Percentiles rank a stretch among this genome's conserved stretches.
Conservation (phyloP, 2,329 filamentous ascomycete genomes). For the Aphanocladium album region DNA sequence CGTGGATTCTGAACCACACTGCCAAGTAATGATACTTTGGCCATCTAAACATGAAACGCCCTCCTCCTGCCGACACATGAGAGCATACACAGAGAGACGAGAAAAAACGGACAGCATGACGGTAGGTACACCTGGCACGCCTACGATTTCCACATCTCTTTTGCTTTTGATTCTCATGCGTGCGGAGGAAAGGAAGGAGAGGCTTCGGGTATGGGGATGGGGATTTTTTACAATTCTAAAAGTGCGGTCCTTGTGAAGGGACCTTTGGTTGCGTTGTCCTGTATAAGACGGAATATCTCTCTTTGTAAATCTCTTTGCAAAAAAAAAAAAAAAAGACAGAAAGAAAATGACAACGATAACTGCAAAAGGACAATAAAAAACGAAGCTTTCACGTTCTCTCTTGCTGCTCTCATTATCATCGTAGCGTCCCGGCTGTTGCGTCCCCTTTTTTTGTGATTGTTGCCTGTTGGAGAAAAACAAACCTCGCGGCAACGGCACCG, state of each 20-base stretch:
- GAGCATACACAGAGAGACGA: neutral
- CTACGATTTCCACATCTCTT: neutral
- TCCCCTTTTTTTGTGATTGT: neutral
- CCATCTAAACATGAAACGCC: neutral
- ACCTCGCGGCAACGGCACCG: neutral
- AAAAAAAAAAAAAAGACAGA: neutral
- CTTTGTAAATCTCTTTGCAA: constrained; percentile 12
- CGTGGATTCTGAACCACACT: neutral
- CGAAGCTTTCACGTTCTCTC: neutral
- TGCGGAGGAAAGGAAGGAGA: neutral
- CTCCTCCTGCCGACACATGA: neutral
- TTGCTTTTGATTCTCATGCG: too few species aligned
- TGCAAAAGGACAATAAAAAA: neutral
- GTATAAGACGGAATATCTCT: neutral
- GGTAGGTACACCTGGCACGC: neutral
- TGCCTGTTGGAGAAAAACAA: neutral
- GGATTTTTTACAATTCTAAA: neutral
- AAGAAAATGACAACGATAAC: neutral
- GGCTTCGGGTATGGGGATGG: neutral
- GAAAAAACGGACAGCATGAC: neutral
- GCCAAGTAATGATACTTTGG: neutral
- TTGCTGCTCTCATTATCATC: neutral
- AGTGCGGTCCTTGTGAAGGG: neutral
- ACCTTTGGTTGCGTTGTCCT: neutral
- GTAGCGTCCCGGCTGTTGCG: neutral